Percentiles rank a stretch among this genome's conserved stretches.
Evolutionary conservation across 495 filamentous ascomycete genomes (phyloP).

Genomic region (Podospora didyma): DNA sequence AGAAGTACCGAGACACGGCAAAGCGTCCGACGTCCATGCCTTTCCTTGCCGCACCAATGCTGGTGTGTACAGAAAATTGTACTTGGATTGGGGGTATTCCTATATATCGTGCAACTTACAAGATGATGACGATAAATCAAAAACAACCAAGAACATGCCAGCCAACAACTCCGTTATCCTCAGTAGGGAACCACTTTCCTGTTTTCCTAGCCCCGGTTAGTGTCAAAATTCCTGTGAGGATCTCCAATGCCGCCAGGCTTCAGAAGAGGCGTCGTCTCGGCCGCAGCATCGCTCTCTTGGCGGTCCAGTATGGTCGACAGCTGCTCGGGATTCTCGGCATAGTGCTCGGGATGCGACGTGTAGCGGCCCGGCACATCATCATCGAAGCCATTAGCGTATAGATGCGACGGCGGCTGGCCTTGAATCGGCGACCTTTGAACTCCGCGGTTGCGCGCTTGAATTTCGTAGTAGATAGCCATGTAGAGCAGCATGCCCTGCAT

Average conservation of each 20-base stretch:
- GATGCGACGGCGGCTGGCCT: conserved; percentile 14
- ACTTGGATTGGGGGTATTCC: neutral
- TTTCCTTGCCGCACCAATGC: neutral
- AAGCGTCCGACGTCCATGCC: too few relatives aligned
- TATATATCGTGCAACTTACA: neutral
- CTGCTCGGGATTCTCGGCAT: conserved; percentile 37
- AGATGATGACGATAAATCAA: neutral
- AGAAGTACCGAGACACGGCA: too few relatives aligned
- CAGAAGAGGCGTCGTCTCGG: conserved; percentile 41
- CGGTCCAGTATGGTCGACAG: conserved; percentile 36
- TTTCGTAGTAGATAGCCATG: conserved; percentile 79
- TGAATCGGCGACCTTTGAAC: conserved; percentile 11
- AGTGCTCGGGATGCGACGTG: conserved; percentile 35
- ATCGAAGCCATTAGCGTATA: conserved; percentile 29
- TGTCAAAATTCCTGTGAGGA: conserved; percentile 23
- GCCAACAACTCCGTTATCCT: neutral
- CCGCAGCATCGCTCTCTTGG: conserved; percentile 36
- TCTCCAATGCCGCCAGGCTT: conserved; percentile 34
- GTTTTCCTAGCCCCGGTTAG: conserved; percentile 19
- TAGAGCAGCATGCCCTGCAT: conserved; percentile 79
- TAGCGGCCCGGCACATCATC: conserved; percentile 33
- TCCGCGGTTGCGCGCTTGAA: conserved; percentile 14
- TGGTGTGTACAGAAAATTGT: neutral
- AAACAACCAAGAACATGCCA: neutral
- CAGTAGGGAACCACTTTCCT: conserved; percentile 14